These are phyloP conservation scores for Alectoria sarmentosa DNA, from an alignment of 495 filamentous ascomycete genomes.

Conservation along the genomic window DNA sequence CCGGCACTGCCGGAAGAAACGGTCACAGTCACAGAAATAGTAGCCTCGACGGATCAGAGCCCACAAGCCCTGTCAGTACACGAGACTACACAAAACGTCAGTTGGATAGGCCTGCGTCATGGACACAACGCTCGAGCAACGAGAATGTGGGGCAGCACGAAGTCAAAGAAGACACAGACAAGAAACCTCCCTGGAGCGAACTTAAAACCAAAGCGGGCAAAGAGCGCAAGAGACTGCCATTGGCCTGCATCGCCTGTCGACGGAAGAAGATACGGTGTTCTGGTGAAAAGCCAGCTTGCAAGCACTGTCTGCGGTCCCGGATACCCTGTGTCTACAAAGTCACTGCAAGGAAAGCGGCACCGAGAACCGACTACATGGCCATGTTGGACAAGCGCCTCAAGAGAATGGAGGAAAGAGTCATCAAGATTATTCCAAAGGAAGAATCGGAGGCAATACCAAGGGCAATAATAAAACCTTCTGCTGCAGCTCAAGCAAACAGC, in stretches of 20 bases:
- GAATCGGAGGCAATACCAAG: conserved; percentile 62
- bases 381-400: conserved; percentile 93
- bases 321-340: conserved; percentile 99
- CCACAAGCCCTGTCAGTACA: conserved; percentile 41
- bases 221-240: conserved; percentile 83
- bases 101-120: conserved; percentile 8
- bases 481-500: conserved; percentile 50
- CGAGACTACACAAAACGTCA: conserved; percentile 33
- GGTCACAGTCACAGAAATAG: conserved; percentile 17
- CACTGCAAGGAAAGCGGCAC: conserved; percentile 90
- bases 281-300: conserved; percentile 94
- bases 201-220: conserved; percentile 98
- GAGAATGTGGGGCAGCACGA: conserved; percentile 25
- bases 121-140: conserved; percentile 19
- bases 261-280: conserved; percentile 98
- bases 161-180: conserved; percentile 49
- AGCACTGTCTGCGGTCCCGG: conserved; percentile 87
- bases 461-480: conserved; percentile 72
- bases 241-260: conserved; percentile 94
- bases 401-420: conserved; percentile 95
- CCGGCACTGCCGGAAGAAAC: conserved; percentile 5
- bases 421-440: conserved; percentile 88
- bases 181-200: conserved; percentile 79
- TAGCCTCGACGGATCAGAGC: conserved; percentile 36
- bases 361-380: conserved; percentile 96